phyloP scores from a whole-genome alignment of 1,284 basidiomycete genomes.

The Stygiomarasmius scandens region DNA sequence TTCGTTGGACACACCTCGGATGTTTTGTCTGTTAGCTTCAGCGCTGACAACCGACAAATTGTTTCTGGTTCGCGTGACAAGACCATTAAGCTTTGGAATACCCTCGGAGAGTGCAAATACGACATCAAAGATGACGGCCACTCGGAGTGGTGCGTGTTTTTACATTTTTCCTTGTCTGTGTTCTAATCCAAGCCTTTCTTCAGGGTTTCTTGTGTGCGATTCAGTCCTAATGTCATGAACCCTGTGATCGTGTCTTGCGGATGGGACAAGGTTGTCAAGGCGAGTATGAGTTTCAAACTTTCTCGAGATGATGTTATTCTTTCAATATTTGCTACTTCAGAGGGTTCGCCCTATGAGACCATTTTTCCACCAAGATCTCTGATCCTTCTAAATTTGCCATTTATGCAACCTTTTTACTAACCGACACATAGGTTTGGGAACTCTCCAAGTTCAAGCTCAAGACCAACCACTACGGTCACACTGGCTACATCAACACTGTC shows the following conservation, averaged over 20 bases:
- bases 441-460: constrained; percentile 99
- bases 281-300: constrained; percentile 12
- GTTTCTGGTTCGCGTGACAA: constrained; percentile 97
- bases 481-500: constrained; percentile 98
- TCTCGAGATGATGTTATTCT: constrained; percentile 37
- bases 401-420: constrained; percentile 52
- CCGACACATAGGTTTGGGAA: constrained; percentile 89
- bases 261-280: constrained; percentile 99
- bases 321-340: constrained; percentile 55
- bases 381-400: constrained; percentile 31
- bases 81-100: constrained; percentile 99
- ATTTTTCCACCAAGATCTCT: constrained; percentile 63
- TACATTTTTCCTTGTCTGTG: constrained; percentile 4
- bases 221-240: constrained; percentile 98
- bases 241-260: constrained; percentile 99
- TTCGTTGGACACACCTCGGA: constrained; percentile 99
- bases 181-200: constrained; percentile 10
- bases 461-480: constrained; percentile 99
- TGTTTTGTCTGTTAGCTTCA: constrained; percentile 97
- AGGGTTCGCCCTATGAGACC: constrained; percentile 51
- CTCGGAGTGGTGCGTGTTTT: constrained; percentile 77
- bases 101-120: constrained; percentile 99
- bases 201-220: constrained; percentile 99
- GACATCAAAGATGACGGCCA: constrained; percentile 99
- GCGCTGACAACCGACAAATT: constrained; percentile 97